Evolutionary conservation across 2,329 filamentous ascomycete species (phyloP).

Genomic region (Talaromyces rugulosus): DNA sequence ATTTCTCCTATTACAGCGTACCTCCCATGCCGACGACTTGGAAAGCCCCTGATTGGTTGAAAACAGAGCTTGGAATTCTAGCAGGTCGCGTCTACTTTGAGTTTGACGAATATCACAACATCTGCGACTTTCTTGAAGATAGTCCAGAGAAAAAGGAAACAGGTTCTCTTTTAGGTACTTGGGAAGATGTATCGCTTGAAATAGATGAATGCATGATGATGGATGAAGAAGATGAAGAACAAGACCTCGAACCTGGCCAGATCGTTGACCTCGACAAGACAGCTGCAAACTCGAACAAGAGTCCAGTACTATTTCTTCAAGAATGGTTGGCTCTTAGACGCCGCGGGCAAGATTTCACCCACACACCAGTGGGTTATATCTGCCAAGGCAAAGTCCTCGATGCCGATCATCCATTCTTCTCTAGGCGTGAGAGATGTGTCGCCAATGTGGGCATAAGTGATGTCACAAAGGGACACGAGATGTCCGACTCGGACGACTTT

Average conservation of each 20-base stretch:
- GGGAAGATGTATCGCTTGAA: not conserved
- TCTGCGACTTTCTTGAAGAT: conserved; percentile 3
- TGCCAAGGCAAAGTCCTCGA: conserved; percentile 25
- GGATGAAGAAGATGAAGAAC: not conserved
- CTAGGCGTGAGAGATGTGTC: not conserved
- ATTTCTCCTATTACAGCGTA: conserved; percentile 49
- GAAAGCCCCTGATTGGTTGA: conserved; percentile 50
- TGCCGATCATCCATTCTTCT: conserved; percentile 26
- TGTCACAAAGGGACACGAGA: not conserved
- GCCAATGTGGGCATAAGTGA: not conserved
- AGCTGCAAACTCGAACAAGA: conserved; percentile 5
- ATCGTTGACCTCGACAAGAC: not conserved
- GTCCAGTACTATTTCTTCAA: conserved; percentile 25
- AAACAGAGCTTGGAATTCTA: conserved; percentile 56
- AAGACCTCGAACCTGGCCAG: not conserved
- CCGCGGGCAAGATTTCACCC: conserved; percentile 29
- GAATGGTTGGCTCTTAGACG: conserved; percentile 29
- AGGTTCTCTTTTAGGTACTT: not conserved
- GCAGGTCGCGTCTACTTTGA: conserved; percentile 55
- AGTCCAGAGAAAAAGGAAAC: not conserved
- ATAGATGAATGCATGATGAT: not conserved
- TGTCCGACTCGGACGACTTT: not conserved
- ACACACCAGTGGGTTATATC: conserved; percentile 33
- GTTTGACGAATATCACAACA: conserved; percentile 19
- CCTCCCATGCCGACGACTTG: conserved; percentile 43